phyloP scores from a whole-genome alignment of 78 protist genomes.

The Chrysochromulina tobinii region DNA sequence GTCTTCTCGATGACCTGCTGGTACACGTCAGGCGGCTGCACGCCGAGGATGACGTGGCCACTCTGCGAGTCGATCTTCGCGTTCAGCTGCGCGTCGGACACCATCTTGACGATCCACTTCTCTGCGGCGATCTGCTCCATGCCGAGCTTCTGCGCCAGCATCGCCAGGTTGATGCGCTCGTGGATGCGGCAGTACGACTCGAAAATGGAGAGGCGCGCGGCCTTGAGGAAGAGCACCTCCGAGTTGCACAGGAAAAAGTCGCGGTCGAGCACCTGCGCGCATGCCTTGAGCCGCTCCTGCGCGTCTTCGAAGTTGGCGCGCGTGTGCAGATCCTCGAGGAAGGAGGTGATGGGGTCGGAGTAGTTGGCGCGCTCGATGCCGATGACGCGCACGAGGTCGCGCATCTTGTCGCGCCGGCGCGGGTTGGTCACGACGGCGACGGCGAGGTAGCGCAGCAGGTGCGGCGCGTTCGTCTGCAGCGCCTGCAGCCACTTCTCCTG shows the following conservation, averaged over 20 bases:
- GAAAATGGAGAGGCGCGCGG: not conserved
- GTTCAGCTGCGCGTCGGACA: constrained; percentile 78
- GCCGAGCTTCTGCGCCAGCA: constrained; percentile 77
- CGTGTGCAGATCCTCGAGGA: not conserved
- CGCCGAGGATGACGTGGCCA: constrained; percentile 75
- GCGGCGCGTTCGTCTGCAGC: not conserved
- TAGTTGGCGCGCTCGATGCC: not conserved
- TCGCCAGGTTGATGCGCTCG: constrained; percentile 73
- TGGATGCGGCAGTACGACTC: constrained; percentile 78
- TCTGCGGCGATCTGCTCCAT: constrained; percentile 78
- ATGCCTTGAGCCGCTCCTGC: not conserved
- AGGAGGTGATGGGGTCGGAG: not conserved
- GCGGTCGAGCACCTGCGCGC: not conserved
- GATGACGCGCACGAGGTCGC: not conserved
- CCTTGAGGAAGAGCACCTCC: not conserved
- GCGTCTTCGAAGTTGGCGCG: not conserved
- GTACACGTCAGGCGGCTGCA: constrained; percentile 63
- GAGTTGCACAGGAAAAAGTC: constrained; percentile 2
- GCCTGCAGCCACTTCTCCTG: not conserved
- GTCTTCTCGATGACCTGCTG: constrained; percentile 84
- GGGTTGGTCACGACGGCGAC: not conserved
- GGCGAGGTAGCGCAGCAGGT: not conserved
- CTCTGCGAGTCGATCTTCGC: constrained; percentile 83
- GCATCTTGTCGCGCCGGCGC: not conserved
- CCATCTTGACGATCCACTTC: constrained; percentile 87